Evolutionary conservation across 345 rosid species (phyloP).

Genomic region (Kernera saxatilis): DNA sequence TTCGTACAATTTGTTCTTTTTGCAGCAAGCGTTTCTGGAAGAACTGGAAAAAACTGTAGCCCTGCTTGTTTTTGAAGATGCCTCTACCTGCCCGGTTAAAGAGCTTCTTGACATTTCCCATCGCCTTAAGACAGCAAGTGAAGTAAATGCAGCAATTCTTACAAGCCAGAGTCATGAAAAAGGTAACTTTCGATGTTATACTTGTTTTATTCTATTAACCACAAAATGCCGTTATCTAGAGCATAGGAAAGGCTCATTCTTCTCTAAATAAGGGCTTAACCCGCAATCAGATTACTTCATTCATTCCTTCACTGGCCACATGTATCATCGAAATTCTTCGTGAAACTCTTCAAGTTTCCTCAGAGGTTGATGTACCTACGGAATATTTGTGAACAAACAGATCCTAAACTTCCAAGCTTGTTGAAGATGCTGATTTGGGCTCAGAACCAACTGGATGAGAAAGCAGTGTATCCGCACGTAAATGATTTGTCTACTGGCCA

Average conservation of each 20-base stretch:
- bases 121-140: constrained; percentile 92
- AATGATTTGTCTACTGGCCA: constrained; percentile 63
- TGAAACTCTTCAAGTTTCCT: neutral
- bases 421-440: constrained; percentile 94
- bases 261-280: neutral
- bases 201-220: neutral
- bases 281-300: neutral
- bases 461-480: constrained; percentile 87
- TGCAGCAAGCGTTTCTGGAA: constrained; percentile 77
- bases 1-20: neutral
- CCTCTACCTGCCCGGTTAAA: constrained; percentile 77
- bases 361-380: neutral
- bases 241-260: neutral
- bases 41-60: constrained; percentile 97
- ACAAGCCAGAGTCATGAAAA: constrained; percentile 98
- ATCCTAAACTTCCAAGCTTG: constrained; percentile 92
- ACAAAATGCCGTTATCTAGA: neutral
- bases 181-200: constrained; percentile 38
- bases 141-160: constrained; percentile 95
- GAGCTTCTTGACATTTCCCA: constrained; percentile 89
- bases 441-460: constrained; percentile 84
- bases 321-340: neutral
- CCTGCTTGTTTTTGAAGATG: constrained; percentile 85
- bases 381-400: constrained; percentile 38
- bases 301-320: neutral